phyloP scores from a whole-genome alignment of 208 protist species.

The Vickermania spadyakhi region DNA sequence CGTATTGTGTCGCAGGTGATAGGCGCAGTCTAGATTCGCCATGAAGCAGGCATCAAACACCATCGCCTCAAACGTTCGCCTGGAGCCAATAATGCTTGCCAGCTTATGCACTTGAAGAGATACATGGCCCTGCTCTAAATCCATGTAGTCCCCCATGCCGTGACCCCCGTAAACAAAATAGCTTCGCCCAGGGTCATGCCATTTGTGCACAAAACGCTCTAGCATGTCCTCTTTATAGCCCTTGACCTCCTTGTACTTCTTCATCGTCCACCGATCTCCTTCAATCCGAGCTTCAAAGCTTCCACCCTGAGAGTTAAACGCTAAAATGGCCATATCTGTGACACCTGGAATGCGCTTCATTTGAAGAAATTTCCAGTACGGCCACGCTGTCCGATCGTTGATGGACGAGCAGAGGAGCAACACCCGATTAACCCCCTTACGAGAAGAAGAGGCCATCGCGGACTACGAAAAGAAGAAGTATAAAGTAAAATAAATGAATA shows the following conservation, averaged over 20 bases:
- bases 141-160: constrained; percentile 83
- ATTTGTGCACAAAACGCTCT: constrained; percentile 43
- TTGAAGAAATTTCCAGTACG: constrained; percentile 85
- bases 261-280: constrained; percentile 48
- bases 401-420: constrained; percentile 72
- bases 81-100: constrained; percentile 35
- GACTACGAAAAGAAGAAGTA: no score
- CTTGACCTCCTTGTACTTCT: constrained; percentile 58
- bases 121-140: constrained; percentile 49
- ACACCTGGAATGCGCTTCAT: constrained; percentile 75
- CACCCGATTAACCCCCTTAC: constrained; percentile 27
- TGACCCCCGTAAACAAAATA: constrained; percentile 86
- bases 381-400: constrained; percentile 81
- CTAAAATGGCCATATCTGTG: constrained; percentile 68
- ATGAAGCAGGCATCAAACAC: constrained; percentile 86
- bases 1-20: constrained; percentile 78
- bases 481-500: no score
- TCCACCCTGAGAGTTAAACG: constrained; percentile 79
- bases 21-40: constrained; percentile 78
- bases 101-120: constrained; percentile 72
- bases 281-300: constrained; percentile 82
- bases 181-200: constrained; percentile 55
- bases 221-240: constrained; percentile 67
- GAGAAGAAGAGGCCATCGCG: no score
- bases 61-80: constrained; percentile 65